Evolutionary conservation across 805 yeast genomes (phyloP), one percentile per base, ranked within the genome.

Genomic region (Torulaspora gathmanii): DNA sequence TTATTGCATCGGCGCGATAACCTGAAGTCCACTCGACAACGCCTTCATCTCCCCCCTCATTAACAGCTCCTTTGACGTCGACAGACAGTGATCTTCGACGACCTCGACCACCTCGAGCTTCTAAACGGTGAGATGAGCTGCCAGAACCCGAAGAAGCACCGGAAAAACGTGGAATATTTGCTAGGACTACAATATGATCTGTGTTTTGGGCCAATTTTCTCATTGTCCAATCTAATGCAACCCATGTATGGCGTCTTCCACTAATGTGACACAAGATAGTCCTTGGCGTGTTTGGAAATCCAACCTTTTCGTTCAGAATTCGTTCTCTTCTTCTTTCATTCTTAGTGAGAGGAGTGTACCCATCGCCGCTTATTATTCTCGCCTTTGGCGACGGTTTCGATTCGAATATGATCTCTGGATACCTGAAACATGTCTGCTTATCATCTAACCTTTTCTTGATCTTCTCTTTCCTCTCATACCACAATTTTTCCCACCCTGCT

Each of bases 211-310:
- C 63, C 10, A 82, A 65, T 33, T 71, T 67, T 37, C 70, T 70
- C 43, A 84, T 64, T 5, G 78, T 68, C 82, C 86, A 86, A 61
- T 86, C 95, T 22, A 86, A 63, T 1, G 88, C 80, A 9, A 83
- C 87, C 95, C 95, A 86, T 0, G 93, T 82, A 66, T 85, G 91
- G 44, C 69, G 72, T 47, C 91, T 68, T 2, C 88, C 95, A 52
- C 81, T 72, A 25, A 86, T 69, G 57, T 83, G 83, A 23, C 82
- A 79, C 59, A 85, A 57, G 4, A 84, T 69, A 1, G 74, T 73
- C 55, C 89, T 69, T 30, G 68, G 65, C 4, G 53, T 47, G 26
- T 54, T 57, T 5, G 60, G 55, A 17, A 46, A 56, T 13, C 62
- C 65, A 4, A 57, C 48, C 20, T 50, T 53, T 25, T 53, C 48